These are phyloP conservation scores for Puccinia polysora DNA, from an alignment of 1,284 basidiomycete species.

Conservation along the genomic window DNA sequence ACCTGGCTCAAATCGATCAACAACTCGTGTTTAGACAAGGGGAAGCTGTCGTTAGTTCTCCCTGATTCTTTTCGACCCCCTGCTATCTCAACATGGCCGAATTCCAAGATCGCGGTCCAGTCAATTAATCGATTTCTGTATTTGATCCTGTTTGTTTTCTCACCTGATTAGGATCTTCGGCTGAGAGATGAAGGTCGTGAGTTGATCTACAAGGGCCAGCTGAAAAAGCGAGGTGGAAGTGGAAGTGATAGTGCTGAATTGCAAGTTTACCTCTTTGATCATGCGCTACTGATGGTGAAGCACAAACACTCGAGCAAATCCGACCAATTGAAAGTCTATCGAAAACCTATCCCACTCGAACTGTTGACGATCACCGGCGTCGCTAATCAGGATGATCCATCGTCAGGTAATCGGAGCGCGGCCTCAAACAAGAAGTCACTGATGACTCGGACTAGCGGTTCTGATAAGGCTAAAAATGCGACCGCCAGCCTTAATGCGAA, in stretches of 20 bases:
- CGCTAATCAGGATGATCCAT: conserved; percentile 59
- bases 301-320: conserved; percentile 76
- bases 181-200: conserved; percentile 81
- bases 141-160: neutral
- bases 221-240: conserved; percentile 79
- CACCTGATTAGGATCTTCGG: conserved; percentile 67
- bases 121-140: neutral
- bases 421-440: conserved; percentile 55
- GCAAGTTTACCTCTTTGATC: conserved; percentile 92
- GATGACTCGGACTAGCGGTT: conserved; percentile 55
- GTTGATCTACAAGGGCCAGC: conserved; percentile 85
- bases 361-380: conserved; percentile 77
- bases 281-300: conserved; percentile 93
- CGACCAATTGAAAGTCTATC: conserved; percentile 89
- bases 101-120: no score
- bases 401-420: neutral
- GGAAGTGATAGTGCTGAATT: conserved; percentile 79
- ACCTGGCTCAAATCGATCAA: conserved; percentile 80
- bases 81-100: neutral
- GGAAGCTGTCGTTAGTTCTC: conserved; percentile 56
- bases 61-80: neutral
- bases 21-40: conserved; percentile 79
- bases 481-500: conserved; percentile 14
- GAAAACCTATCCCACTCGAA: conserved; percentile 94
- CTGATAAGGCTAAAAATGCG: conserved; percentile 45